These are phyloP conservation scores for Solanum megistacrolobum DNA, from an alignment of 257 asterid genomes.

Conservation along the genomic window DNA sequence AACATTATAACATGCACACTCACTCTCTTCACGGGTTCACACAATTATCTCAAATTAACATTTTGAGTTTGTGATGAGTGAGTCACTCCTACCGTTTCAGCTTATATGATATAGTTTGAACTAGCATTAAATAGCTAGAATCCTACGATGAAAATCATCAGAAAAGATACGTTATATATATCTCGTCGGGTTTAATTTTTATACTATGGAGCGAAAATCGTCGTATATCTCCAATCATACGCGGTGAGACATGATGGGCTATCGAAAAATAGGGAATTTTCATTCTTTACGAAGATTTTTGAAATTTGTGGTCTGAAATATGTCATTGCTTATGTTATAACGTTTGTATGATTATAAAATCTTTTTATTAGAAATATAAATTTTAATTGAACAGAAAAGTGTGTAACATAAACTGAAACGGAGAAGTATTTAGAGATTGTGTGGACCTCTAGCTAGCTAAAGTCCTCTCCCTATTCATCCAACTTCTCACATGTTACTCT, in stretches of 20 bases:
- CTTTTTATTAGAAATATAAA: too few species aligned
- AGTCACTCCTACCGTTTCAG: rapidly evolving
- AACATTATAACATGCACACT: background rate
- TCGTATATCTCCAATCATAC: background rate
- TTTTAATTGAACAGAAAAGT: background rate
- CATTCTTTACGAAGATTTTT: background rate
- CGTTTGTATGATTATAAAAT: background rate
- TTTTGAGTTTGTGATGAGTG: background rate
- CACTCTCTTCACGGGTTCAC: background rate
- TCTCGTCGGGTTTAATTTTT: background rate
- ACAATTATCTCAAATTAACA: background rate
- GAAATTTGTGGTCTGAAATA: background rate
- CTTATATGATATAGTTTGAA: background rate
- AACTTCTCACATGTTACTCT: background rate
- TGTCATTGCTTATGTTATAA: background rate
- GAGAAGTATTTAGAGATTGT: background rate
- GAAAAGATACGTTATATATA: background rate
- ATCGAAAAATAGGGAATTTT: background rate
- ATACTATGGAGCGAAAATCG: rapidly evolving
- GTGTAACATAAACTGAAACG: background rate
- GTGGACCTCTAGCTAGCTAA: background rate
- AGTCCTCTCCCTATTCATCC: background rate
- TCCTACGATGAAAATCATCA: rapidly evolving
- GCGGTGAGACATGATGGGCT: background rate
- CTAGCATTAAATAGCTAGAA: background rate